Base-by-base conservation (phyloP, 306 rosid species). In the Vicia sativa region DNA sequence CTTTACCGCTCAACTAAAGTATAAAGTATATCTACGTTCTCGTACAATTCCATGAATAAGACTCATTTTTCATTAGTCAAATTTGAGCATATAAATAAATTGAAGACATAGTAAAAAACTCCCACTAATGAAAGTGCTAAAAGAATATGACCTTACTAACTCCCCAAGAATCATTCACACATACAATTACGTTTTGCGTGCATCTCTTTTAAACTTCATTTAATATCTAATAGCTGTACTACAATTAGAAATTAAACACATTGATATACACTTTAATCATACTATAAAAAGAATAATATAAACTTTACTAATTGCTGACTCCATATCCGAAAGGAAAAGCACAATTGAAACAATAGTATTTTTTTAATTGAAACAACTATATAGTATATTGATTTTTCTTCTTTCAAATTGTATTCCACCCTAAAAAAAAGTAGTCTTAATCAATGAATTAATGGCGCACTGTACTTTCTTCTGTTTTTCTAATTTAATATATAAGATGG, bases 301-400 rank as follows among this genome's bases (percentile, higher is more conserved):
- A n/a, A 43, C 48, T 34, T 34, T 42, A 42, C 14, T 13, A 43
- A 43, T 68, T 68, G 73, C 69, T 56, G 83, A 63, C 79, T 78
- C 79, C 72, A 55, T 78, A 55, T 68, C 74, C 72, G 18, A 71
- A 80, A 71, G 71, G 62, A 46, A 71, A 64, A 48, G 81, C 73
- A 53, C 62, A 71, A 57, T 25, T 14, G 73, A 70, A 70, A 65
- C 37, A 37, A 52, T 46, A 12, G 48, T 15, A 0, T 15, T 16
- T 46, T 7, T 37, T 46, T 15, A 5, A 14, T 45, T 14, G 9
- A 45, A 45, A 45, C 1, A 14, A 46, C 18, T 15, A 9, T 29
- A 28, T n/a, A 46, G 1, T 7, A 1, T 50, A 58, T 28, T 61
- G 62, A 48, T 35, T 26, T 61, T 62, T 45, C 34, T 38, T 56